phyloP scores from a whole-genome alignment of 495 filamentous ascomycete species.

The Penicillium malachiteum region DNA sequence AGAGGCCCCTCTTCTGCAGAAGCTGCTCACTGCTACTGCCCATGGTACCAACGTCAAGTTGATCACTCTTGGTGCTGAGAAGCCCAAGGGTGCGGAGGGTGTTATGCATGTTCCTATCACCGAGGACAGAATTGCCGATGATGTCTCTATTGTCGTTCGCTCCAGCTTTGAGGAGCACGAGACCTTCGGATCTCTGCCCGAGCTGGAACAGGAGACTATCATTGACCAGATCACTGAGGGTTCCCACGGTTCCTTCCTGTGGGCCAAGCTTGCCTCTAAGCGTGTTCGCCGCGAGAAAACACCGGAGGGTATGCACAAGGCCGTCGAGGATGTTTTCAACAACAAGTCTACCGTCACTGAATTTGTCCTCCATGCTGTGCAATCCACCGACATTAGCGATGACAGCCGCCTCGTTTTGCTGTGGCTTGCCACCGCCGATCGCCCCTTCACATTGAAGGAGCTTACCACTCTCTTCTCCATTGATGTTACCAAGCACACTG shows the following conservation, averaged over 20 bases:
- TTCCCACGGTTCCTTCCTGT: constrained; percentile 36
- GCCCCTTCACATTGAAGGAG: constrained; percentile 31
- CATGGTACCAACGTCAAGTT: constrained; percentile 29
- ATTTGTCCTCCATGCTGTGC: constrained; percentile 25
- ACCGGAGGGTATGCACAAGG: constrained; percentile 24
- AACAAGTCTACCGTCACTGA: constrained; percentile 28
- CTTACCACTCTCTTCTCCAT: constrained; percentile 27
- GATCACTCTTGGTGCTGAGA: constrained; percentile 32
- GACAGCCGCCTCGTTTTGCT: constrained; percentile 29
- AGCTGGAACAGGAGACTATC: constrained; percentile 30
- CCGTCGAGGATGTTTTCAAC: constrained; percentile 23
- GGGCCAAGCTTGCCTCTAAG: constrained; percentile 39
- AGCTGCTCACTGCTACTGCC: constrained; percentile 23
- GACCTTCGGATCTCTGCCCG: constrained; percentile 16
- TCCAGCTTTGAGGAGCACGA: constrained; percentile 17
- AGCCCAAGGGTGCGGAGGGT: constrained; percentile 11
- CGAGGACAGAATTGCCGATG: constrained; percentile 23
- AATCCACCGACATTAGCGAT: constrained; percentile 21
- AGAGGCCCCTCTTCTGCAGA: constrained; percentile 25
- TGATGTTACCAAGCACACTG: constrained; percentile 28
- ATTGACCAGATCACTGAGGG: constrained; percentile 36
- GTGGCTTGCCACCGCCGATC: constrained; percentile 35
- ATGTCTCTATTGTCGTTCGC: constrained; percentile 27
- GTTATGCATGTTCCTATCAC: constrained; percentile 20
- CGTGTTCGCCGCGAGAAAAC: constrained; percentile 23